Evolutionary conservation across 805 yeast species (phyloP).

Genomic region (Nematodospora valgi): DNA sequence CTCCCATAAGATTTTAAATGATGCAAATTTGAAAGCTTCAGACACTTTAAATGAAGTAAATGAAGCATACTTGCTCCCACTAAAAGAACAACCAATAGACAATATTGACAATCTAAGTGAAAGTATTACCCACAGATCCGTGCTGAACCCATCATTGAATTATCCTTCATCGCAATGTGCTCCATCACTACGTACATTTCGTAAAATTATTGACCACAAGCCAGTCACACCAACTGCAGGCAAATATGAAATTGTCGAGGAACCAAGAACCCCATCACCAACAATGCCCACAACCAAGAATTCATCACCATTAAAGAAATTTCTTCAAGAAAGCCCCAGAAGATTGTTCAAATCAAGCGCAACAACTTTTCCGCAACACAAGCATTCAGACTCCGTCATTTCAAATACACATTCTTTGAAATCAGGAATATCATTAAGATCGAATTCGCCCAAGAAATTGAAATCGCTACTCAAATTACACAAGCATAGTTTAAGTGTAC

Average conservation of each 20-base stretch:
- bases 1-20: not conserved
- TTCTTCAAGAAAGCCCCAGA: conserved; percentile 28
- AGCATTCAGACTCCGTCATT: conserved; percentile 6
- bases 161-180: conserved; percentile 26
- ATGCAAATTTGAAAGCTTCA: too few species aligned
- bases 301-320: conserved; percentile 32
- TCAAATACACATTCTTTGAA: conserved; percentile 2
- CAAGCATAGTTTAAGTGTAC: conserved; percentile 7
- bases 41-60: too few species aligned
- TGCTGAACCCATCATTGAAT: conserved; percentile 15
- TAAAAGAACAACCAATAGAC: conserved; percentile 14
- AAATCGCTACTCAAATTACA: conserved; percentile 10
- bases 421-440: conserved; percentile 13
- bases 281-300: not conserved
- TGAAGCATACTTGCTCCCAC: conserved; percentile 8
- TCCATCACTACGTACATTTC: conserved; percentile 39
- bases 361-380: conserved; percentile 6
- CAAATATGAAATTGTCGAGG: too few species aligned
- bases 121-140: conserved; percentile 6
- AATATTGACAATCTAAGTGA: conserved; percentile 29
- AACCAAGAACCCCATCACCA: not conserved
- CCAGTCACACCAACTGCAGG: too few species aligned
- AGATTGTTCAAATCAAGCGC: conserved; percentile 15
- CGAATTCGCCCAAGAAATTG: conserved; percentile 31
- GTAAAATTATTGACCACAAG: conserved; percentile 13